Conservation (phyloP, 2,329 filamentous ascomycete genomes). For the Xylariaceae sp. region DNA sequence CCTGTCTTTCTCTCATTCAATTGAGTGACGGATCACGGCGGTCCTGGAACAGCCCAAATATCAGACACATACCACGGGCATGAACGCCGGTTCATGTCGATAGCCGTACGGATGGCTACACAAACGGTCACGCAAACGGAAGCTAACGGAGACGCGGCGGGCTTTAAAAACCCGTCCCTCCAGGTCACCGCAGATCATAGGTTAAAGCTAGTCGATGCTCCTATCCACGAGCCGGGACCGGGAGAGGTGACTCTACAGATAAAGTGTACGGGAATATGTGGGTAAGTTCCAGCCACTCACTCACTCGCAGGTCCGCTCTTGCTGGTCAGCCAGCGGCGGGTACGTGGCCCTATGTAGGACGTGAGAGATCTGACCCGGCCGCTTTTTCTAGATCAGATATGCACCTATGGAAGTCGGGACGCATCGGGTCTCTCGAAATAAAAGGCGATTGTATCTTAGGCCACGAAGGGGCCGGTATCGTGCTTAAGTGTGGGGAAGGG, state of each 20-base stretch:
- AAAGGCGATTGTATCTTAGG: slow-evolving; percentile 67
- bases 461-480: slow-evolving; percentile 65
- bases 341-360: too few species aligned
- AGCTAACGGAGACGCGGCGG: slow-evolving; percentile 9
- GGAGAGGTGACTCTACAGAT: slow-evolving; percentile 64
- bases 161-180: slow-evolving; percentile 53
- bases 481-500: slow-evolving; percentile 58
- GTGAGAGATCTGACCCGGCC: slow-evolving; percentile 6
- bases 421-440: slow-evolving; percentile 65
- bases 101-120: slow-evolving; percentile 24
- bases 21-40: slow-evolving; percentile 7
- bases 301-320: neutral
- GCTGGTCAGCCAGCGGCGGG: too few species aligned
- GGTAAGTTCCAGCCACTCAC: slow-evolving; percentile 45
- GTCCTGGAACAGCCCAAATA: slow-evolving; percentile 2
- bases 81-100: slow-evolving; percentile 12
- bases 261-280: slow-evolving; percentile 66
- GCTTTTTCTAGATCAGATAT: slow-evolving; percentile 61
- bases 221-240: slow-evolving; percentile 54
- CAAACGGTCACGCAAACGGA: slow-evolving; percentile 25
- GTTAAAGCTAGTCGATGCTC: slow-evolving; percentile 59
- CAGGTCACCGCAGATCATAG: slow-evolving; percentile 63
- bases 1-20: neutral
- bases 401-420: slow-evolving; percentile 68
- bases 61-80: slow-evolving; percentile 14